Evolutionary conservation across 2,329 filamentous ascomycete species (phyloP), one percentile per base, ranked within the genome.

Genomic region (Botrytis byssoidea): DNA sequence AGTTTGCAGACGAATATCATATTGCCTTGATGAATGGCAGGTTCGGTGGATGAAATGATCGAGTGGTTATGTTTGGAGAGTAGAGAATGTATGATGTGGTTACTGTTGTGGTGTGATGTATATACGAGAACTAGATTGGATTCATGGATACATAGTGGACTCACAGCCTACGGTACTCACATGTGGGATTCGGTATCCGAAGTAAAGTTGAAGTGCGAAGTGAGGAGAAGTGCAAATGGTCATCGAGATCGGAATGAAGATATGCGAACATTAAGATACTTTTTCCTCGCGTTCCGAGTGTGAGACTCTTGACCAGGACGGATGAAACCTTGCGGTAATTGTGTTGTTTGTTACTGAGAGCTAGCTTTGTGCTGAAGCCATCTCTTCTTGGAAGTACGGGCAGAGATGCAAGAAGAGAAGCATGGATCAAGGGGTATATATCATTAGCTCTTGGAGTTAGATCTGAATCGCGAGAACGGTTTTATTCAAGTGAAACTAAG

Each of bases 1-100:
- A 64, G 59, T 64, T 70, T 64, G 6, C 32, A 70, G 40, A 60
- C 16, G 32, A 32, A 63, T 32, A 35, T 63, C 5, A n/a, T 70
- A 22, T 57, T 32, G 44, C 18, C 25, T 63, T 12, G n/a, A n/a
- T n/a, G 14, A 37, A 63, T 61, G n/a, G 3, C 0, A 35, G 22
- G 4, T 25, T 7, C 6, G 68, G n/a, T 25, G 29, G 20, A 60
- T 35, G 42, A 40, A 32, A 18, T 32, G 6, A 63, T 25, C 12
- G 14, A n/a, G 65, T 29, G 35, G 35, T 16, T 29, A 25, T 20
- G 35, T 37, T 40, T 55, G 16, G 25, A 18, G 65, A 29, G 22
- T n/a, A 29, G 35, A n/a, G 9, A n/a, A 35, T 20, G 46, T 29
- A 10, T n/a, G 25, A 10, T 42, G 37, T 25, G 46, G 20, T 44